phyloP scores from a whole-genome alignment of 2,329 filamentous ascomycete species.

The Geosmithia morbida region DNA sequence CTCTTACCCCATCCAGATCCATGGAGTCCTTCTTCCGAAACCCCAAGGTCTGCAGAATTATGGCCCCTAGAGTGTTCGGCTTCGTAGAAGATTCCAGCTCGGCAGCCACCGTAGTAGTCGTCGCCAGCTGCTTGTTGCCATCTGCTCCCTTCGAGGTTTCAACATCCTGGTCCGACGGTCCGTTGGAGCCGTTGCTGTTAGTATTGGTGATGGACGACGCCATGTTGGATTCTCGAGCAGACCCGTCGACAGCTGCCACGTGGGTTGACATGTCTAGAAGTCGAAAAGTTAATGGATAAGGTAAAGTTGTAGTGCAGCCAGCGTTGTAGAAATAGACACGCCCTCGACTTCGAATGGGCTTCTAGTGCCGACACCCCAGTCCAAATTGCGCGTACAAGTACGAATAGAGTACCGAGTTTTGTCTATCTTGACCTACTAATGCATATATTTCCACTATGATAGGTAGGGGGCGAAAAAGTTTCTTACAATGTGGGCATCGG shows the following conservation, averaged over 20 bases:
- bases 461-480: neutral
- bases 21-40: conserved; percentile 7
- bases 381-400: no score
- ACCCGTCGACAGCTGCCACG: neutral
- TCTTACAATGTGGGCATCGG: neutral
- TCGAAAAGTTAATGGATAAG: neutral
- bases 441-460: neutral
- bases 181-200: neutral
- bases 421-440: neutral
- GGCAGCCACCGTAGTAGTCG: neutral
- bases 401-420: neutral
- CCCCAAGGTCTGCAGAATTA: neutral
- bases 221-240: neutral
- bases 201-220: neutral
- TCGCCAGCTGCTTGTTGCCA: neutral
- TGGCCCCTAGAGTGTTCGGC: neutral
- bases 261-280: neutral
- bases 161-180: neutral
- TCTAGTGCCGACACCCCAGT: neutral
- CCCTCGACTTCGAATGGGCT: neutral
- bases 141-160: neutral
- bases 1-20: conserved; percentile 12
- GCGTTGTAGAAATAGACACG: neutral
- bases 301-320: neutral
- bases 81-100: neutral